phyloP scores from a whole-genome alignment of 2,329 filamentous ascomycete genomes.

The Paecilomyces variotii region DNA sequence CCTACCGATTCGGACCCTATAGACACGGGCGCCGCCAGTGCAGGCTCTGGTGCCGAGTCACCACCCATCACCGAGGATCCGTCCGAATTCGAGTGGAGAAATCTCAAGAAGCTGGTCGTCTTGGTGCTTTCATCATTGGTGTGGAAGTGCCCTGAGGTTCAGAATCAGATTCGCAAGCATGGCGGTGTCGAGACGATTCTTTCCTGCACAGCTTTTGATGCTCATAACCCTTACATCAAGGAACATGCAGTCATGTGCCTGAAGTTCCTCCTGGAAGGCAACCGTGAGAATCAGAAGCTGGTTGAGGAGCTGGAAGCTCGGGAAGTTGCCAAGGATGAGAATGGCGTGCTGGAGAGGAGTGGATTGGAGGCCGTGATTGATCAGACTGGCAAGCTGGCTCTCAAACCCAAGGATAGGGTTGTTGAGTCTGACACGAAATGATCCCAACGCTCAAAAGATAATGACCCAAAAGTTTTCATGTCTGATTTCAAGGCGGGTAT shows the following conservation, averaged over 20 bases:
- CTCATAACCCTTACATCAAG: slow-evolving; percentile 88
- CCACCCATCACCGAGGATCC: slow-evolving; percentile 53
- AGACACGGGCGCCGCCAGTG: slow-evolving; percentile 28
- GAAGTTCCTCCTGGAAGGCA: slow-evolving; percentile 57
- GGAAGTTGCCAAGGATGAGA: slow-evolving; percentile 34
- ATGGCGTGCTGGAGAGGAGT: slow-evolving; percentile 32
- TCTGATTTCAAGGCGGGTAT: not conserved
- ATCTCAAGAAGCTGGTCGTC: slow-evolving; percentile 87
- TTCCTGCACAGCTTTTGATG: slow-evolving; percentile 84
- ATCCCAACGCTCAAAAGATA: not conserved
- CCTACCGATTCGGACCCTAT: slow-evolving; percentile 32
- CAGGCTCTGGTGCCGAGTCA: slow-evolving; percentile 37
- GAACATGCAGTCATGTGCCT: slow-evolving; percentile 83
- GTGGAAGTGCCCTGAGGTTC: slow-evolving; percentile 76
- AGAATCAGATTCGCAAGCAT: slow-evolving; percentile 76
- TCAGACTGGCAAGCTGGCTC: slow-evolving; percentile 34
- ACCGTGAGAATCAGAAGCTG: slow-evolving; percentile 46
- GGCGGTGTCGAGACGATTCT: slow-evolving; percentile 82
- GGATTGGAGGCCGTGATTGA: slow-evolving; percentile 37
- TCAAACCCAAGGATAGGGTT: slow-evolving; percentile 25
- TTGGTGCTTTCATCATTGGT: slow-evolving; percentile 83
- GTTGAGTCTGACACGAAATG: slow-evolving; percentile 3
- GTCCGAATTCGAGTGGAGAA: slow-evolving; percentile 63
- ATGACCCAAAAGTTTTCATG: not conserved
- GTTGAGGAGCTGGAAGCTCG: slow-evolving; percentile 41